Evolutionary conservation across 169 alveolate species (phyloP), one percentile per base, ranked within the genome.

Genomic region (Amoebophrya sp.): DNA sequence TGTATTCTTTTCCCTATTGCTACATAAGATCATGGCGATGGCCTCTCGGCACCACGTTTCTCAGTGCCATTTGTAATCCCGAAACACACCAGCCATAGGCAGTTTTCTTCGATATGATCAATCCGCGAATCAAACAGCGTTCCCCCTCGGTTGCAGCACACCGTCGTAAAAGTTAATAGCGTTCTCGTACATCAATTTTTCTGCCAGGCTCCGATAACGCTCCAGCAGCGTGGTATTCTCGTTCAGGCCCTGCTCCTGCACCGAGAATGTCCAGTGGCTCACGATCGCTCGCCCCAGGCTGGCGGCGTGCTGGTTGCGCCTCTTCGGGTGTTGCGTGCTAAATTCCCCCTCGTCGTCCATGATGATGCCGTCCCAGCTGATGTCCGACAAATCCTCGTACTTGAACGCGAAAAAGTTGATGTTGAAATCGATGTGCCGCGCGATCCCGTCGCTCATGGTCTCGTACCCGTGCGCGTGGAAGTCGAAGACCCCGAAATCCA

Each of bases 351-450:
- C 78, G 23, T 58, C 78, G 78, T 58, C 78, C 4, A 29, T 58
- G 78, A 29, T 1, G 23, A 58, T 58, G 23, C 78, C 78, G 23
- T 58, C 34, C 78, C 78, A 58, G 23, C 78, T 58, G 23, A 58
- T 58, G 34, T 58, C 78, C 78, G 78, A 58, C 10, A 58, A 58
- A 16, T 87, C 89, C 10, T 87, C 89, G 50, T 87, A 31, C 31
- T 13, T n/a, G 50, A 87, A 87, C 39, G 40, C 89, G 31, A 87
- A 87, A 26, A 87, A 87, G 31, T 87, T 87, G 50, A n/a, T 29
- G 89, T 88, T 91, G 91, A 91, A 91, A 40, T 91, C 93, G 69
- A 91, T 88, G 87, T 88, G 69, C 10, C 93, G 50, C 0, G 90
- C 88, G 26, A 88, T 41, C 0, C 93, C 93, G 38, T 91, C 93